phyloP scores from a whole-genome alignment of 768 basidiomycete genomes.

The Coprinopsis sp. region DNA sequence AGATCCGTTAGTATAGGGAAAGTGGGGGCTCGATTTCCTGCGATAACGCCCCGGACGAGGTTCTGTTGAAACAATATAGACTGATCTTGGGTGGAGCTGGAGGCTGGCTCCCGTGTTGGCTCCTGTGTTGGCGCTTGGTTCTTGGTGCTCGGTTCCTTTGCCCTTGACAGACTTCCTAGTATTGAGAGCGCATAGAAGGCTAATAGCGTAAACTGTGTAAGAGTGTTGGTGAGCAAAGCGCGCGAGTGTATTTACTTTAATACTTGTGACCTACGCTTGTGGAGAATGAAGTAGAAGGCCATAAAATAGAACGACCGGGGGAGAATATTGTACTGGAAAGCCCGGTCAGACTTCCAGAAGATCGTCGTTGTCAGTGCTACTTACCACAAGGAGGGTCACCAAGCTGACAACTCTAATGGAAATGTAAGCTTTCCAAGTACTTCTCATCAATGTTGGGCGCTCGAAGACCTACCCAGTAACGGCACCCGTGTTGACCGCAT shows the following conservation, averaged over 20 bases:
- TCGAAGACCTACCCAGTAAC: conserved; percentile 44
- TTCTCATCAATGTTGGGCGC: background rate
- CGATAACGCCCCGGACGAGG: background rate
- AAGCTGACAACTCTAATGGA: conserved; percentile 36
- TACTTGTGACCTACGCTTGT: conserved; percentile 41
- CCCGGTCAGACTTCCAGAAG: background rate
- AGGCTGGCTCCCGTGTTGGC: conserved; percentile 1
- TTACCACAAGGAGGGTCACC: conserved; percentile 33
- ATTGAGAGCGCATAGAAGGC: conserved; percentile 45
- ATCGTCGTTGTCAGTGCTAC: background rate
- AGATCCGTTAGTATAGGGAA: background rate
- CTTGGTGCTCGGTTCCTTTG: conserved; percentile 42
- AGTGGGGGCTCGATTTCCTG: background rate
- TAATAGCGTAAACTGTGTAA: conserved; percentile 38
- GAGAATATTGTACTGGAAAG: conserved; percentile 45
- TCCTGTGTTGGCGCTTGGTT: conserved; percentile 15
- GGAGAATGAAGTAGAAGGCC: conserved; percentile 53
- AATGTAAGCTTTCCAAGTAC: conserved; percentile 1
- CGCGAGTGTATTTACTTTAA: background rate
- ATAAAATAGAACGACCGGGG: conserved; percentile 53
- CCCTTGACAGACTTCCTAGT: conserved; percentile 49
- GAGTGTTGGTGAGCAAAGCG: background rate
- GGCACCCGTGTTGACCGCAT: conserved; percentile 58
- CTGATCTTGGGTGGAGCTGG: background rate
- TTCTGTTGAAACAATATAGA: background rate